A percentile compares a stretch with the other conserved stretches of the same genome.
phyloP scores from a whole-genome alignment of 306 rosid genomes.

The Parietaria judaica region DNA sequence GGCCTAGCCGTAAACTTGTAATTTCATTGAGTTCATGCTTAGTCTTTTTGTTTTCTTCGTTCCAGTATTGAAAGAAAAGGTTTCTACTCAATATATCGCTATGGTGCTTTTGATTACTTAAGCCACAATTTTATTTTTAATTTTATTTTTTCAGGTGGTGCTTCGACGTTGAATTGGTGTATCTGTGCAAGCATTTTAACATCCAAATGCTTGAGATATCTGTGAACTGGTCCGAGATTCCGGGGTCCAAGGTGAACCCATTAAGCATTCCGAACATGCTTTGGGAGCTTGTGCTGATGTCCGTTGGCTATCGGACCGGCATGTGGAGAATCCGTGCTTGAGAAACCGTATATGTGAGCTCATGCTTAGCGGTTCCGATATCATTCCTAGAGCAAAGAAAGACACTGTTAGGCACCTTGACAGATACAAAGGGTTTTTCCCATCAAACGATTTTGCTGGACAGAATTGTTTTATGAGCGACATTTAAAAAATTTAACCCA shows the following conservation, averaged over 20 bases:
- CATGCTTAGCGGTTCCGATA: background rate
- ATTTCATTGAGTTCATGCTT: no score
- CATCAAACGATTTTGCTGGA: background rate
- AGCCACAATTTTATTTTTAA: background rate
- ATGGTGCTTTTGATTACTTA: background rate
- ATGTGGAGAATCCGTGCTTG: constrained; percentile 65
- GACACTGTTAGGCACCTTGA: background rate
- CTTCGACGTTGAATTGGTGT: constrained; percentile 87
- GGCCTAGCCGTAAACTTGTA: no score
- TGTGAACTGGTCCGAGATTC: constrained; percentile 95
- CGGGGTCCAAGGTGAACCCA: constrained; percentile 94
- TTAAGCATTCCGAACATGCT: constrained; percentile 96
- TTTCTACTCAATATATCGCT: no score
- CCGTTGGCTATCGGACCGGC: constrained; percentile 78
- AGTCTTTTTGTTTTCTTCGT: no score
- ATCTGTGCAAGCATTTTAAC: constrained; percentile 56
- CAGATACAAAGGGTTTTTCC: background rate
- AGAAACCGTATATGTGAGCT: background rate
- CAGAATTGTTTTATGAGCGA: background rate
- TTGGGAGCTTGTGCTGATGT: constrained; percentile 94
- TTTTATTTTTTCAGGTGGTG: constrained; percentile 64
- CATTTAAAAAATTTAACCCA: background rate
- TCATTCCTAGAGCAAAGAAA: background rate
- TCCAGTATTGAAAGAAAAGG: no score
- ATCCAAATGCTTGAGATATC: constrained; percentile 80